Base-by-base conservation (phyloP, 225 moss, liverwort and hornwort species). In the Polytrichum formosum region DNA sequence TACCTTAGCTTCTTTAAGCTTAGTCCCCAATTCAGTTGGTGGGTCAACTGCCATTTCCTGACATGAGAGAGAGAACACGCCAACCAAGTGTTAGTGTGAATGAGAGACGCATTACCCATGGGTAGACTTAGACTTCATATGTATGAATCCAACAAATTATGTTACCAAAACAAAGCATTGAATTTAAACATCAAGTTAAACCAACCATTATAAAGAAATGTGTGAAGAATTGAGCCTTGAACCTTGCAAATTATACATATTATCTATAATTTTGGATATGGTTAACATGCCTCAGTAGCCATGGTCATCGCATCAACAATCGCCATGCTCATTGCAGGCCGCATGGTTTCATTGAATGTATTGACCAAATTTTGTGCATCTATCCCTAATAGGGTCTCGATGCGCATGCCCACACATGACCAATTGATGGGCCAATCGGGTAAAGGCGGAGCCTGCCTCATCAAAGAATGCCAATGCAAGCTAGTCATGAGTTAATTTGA, bases 351-450 rank as follows among this genome's bases (percentile, higher is more conserved):
- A 67, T 96, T 96, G 68, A 91, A 63, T 6, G 72, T 78, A 28
- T 87, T 83, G 53, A 79, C 72, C 62, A 96, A 59, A 0, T 26
- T 62, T 55, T 87, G 75, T 6, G 78, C 70, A 67, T 82, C 85
- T 22, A 96, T 33, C 37, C 80, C 78, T 68, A 91, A 28, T 26
- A 93, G 82, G 6, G 93, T 93, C 67, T 90, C 93, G 67, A 96
- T 62, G 74, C 88, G 82, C 59, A 96, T 72, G 13, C 81, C 91
- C 54, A 91, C 65, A 7, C 78, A 78, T 26, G 84, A 80, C 92
- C 93, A 95, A 59, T 74, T 78, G 54, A 95, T 91, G 25, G 87
- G 76, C 78, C 89, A 95, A 26, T 80, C 78, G 23, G 93, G 90
- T 7, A 96, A 63, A 6, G 88, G 80, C 18, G 80, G 88, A 55